These are phyloP conservation scores for Pezicula neosporulosa DNA, from an alignment of 2,329 filamentous ascomycete genomes.

Conservation along the genomic window DNA sequence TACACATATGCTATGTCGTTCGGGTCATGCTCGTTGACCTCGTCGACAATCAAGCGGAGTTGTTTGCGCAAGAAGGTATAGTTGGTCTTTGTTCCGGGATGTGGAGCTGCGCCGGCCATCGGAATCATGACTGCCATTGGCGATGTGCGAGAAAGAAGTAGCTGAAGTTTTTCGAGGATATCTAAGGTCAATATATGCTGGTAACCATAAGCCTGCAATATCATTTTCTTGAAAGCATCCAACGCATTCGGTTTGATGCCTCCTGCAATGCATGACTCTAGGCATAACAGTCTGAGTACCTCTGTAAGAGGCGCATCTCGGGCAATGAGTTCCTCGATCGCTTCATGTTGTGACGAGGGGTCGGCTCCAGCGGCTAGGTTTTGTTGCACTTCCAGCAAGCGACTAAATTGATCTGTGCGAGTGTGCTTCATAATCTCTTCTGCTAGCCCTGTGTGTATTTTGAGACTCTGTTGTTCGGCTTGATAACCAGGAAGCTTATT, in stretches of 20 bases:
- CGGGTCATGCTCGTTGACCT: constrained; percentile 92
- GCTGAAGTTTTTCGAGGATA: constrained; percentile 82
- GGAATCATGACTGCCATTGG: constrained; percentile 80
- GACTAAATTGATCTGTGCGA: constrained; percentile 82
- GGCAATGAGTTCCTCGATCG: constrained; percentile 91
- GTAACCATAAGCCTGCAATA: constrained; percentile 91
- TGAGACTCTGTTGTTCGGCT: constrained; percentile 88
- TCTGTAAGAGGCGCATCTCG: constrained; percentile 78
- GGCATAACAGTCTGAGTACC: constrained; percentile 79
- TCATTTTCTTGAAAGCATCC: constrained; percentile 81
- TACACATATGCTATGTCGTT: constrained; percentile 98
- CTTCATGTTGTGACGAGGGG: constrained; percentile 82
- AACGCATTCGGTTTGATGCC: constrained; percentile 86
- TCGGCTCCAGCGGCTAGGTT: constrained; percentile 90
- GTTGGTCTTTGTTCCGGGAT: constrained; percentile 73
- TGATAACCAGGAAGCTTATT: constrained; percentile 88
- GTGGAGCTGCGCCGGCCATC: constrained; percentile 56
- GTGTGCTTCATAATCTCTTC: constrained; percentile 96
- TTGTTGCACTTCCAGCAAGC: constrained; percentile 88
- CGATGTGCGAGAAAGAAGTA: constrained; percentile 75
- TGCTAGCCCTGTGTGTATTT: constrained; percentile 84
- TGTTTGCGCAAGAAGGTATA: constrained; percentile 85
- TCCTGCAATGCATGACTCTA: constrained; percentile 87
- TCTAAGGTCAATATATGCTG: constrained; percentile 90
- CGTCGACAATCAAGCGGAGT: constrained; percentile 86